Evolutionary conservation across 2,329 filamentous ascomycete species (phyloP).

Genomic region (Leptoxyphium fumago): DNA sequence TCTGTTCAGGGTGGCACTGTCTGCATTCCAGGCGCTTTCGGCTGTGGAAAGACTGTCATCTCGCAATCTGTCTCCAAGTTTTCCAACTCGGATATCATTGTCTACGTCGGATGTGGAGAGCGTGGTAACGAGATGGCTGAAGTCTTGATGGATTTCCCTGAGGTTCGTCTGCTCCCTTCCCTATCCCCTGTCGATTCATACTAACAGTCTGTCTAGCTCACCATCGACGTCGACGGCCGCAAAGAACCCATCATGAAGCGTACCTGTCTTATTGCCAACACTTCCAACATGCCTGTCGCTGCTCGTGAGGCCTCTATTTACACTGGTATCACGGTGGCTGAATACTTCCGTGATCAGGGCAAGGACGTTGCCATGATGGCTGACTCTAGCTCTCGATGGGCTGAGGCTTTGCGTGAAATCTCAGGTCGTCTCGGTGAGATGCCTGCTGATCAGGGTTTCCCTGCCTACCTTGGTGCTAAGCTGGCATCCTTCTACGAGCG

Average conservation of each 20-base stretch:
- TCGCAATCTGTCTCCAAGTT: slow-evolving; percentile 98
- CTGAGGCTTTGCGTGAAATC: slow-evolving; percentile 94
- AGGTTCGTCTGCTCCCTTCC: slow-evolving; percentile 32
- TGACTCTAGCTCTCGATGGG: slow-evolving; percentile 95
- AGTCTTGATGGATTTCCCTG: slow-evolving; percentile 98
- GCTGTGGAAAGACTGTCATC: slow-evolving; percentile 98
- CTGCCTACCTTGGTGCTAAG: slow-evolving; percentile 90
- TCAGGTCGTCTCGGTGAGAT: slow-evolving; percentile 98
- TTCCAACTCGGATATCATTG: slow-evolving; percentile 97
- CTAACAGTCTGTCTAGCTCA: slow-evolving; percentile 41
- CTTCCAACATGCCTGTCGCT: slow-evolving; percentile 98
- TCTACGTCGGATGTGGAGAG: slow-evolving; percentile 89
- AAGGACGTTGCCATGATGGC: slow-evolving; percentile 99
- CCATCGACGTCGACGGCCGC: slow-evolving; percentile 84
- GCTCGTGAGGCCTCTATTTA: slow-evolving; percentile 98
- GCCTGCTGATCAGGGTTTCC: slow-evolving; percentile 99
- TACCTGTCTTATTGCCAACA: slow-evolving; percentile 95
- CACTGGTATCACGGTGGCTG: slow-evolving; percentile 84
- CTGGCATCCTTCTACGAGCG: slow-evolving; percentile 98
- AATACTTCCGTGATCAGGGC: slow-evolving; percentile 95
- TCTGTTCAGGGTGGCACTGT: slow-evolving; percentile 94
- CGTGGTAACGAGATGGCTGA: slow-evolving; percentile 99
- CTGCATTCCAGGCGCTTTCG: slow-evolving; percentile 95
- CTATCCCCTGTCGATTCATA: not conserved
- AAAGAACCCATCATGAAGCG: slow-evolving; percentile 99